Evolutionary conservation across 2,329 filamentous ascomycete species (phyloP), one percentile per base, ranked within the genome.

Genomic region (Clonostachys solani): DNA sequence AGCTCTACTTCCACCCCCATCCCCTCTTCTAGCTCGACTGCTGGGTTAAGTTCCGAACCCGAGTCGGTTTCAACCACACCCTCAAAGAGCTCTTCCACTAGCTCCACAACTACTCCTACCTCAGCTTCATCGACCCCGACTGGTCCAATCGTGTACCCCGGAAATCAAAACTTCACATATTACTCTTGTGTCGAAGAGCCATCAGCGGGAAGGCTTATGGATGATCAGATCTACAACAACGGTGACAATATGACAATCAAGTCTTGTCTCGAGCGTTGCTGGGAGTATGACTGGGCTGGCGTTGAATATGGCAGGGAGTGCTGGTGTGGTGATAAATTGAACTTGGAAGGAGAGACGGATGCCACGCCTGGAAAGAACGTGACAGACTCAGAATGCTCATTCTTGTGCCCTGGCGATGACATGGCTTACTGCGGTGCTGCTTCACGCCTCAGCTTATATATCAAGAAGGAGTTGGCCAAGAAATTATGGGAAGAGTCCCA

Each of bases 271-370:
- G 55, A 61, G 42, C 56, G 56, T 2, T 70, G 67, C 43, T 57
- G 53, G 36, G 51, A 60, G 17, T 68, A 63, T 46, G 58, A 57
- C 7, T 69, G 58, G 19, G 65, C 61, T 1, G 67, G 66, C 10
- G 57, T 69, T 5, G 64, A 70, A 44, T 68, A 69, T 33, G 64
- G 63, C 7, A 57, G 55, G 3, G 66, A 70, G 18, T 70, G 67
- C 23, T 69, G 63, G 59, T 70, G 66, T 40, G 64, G 64, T 6
- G 59, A 67, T 43, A 42, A 45, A 1, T 47, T 69, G 10, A 57
- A 59, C 19, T 54, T 62, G 23, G 53, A 53, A 6, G 64, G 61
- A 1, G 56, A 49, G 48, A 33, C 46, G 6, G 48, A 49, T 10
- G 43, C 52, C 1, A 52, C 47, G 3, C 56, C 58, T 0, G 64